phyloP scores from a whole-genome alignment of 1,284 basidiomycete species.

The Puccinia coronata region DNA sequence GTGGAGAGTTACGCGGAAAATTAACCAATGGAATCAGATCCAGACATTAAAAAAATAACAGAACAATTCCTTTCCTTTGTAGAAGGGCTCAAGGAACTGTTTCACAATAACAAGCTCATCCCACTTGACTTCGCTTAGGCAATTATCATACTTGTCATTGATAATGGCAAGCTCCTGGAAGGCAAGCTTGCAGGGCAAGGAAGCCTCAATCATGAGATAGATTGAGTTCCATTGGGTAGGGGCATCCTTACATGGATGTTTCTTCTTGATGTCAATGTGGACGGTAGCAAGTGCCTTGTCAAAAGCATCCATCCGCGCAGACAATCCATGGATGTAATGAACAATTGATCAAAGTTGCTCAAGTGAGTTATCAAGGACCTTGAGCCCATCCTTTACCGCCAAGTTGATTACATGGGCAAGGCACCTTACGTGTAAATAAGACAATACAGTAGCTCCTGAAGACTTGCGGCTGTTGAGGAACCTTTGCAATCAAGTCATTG shows the following conservation, averaged over 20 bases:
- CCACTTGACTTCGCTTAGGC: background rate
- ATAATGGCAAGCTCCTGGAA: background rate
- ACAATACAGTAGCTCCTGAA: background rate
- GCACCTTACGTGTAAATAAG: background rate
- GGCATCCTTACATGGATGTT: no score
- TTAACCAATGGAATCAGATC: no score
- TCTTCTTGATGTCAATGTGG: background rate
- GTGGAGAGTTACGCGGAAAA: background rate
- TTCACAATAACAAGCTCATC: background rate
- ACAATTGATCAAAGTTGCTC: background rate
- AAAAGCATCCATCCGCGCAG: no score
- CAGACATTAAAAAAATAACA: background rate
- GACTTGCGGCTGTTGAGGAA: background rate
- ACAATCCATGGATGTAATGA: background rate
- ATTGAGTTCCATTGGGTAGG: no score
- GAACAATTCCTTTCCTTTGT: background rate
- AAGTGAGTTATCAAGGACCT: background rate
- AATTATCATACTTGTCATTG: background rate
- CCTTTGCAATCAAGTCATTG: background rate
- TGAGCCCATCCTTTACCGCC: background rate
- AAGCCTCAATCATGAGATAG: background rate
- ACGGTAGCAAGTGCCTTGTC: background rate
- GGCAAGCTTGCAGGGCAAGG: background rate
- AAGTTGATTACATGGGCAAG: background rate
- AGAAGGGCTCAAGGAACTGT: conserved; percentile 10